Base-by-base conservation (phyloP, 2,329 filamentous ascomycete genomes). In the Ophiostoma quercus region DNA sequence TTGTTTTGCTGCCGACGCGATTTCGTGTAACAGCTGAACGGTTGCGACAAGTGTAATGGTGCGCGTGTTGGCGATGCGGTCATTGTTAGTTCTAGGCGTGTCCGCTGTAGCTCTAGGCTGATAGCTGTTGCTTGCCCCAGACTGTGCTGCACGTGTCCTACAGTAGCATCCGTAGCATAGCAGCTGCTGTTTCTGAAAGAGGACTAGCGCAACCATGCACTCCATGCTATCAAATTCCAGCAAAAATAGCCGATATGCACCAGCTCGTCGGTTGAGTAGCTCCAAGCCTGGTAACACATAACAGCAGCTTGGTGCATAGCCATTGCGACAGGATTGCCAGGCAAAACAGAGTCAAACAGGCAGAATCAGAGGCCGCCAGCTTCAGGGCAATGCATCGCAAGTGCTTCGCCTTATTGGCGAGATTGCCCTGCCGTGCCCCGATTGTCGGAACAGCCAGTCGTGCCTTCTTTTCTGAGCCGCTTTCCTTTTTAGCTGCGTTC, bases 151-250 rank as follows among this genome's bases (percentile, higher is more conserved):
- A 62, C 57, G 57, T 62, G 57, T 7, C 25, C 57, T 62, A 62
- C 25, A 25, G 25, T 25, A 34, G 25, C 11, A 25, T 25, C 57
- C 14, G 25, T 25, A 34, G 25, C 11, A 57, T 54, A 57, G 51
- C 22, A 47, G 4, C 43, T 47, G 51, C 51, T 25, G n/a, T 12
- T 92, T 91, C 47, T 86, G 80, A 3, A 43, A n/a, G 14, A 71
- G 67, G 12, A 29, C 29, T 25, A 68, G 68, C 12, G 68, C n/a
- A 63, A 68, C 68, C 12, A 54, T 47, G 34, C 14, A n/a, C 12
- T 19, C n/a, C 54, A 39, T 37, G 14, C 57, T 57, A 60, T 62
- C 57, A 32, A 62, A 16, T 62, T 19, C 57, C 57, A 62, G 57
- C 25, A 62, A 62, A 62, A 62, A 29, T 62, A 19, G 25, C 57